Evolutionary conservation across 495 filamentous ascomycete genomes (phyloP).

Genomic region (Penicillium odoratum): DNA sequence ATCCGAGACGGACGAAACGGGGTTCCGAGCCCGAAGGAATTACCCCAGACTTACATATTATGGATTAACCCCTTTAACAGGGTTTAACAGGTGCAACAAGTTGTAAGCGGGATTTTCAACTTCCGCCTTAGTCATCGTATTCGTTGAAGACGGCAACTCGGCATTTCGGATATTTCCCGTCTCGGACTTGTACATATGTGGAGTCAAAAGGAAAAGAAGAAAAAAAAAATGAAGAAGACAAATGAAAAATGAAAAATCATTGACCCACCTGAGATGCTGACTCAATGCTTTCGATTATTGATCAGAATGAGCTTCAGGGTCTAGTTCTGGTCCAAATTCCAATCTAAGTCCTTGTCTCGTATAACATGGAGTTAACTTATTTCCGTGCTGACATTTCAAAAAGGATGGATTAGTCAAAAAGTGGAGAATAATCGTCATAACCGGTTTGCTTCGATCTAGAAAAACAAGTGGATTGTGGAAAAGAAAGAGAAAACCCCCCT

Average conservation of each 20-base stretch:
- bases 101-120: too few species aligned
- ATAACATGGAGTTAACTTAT: conserved; percentile 10
- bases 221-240: neutral
- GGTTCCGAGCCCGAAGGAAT: conserved; percentile 1
- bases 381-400: conserved; percentile 13
- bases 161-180: conserved; percentile 20
- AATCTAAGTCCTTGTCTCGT: too few species aligned
- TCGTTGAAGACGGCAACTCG: conserved; percentile 16
- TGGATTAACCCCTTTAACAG: neutral
- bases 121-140: neutral
- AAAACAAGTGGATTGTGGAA: neutral
- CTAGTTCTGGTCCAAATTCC: too few species aligned
- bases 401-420: conserved; percentile 19
- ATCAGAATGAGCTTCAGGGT: neutral
- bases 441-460: conserved; percentile 1
- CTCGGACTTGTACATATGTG: neutral
- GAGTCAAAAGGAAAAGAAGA: neutral
- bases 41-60: conserved; percentile 1
- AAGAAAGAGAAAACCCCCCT: conserved; percentile 5
- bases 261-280: neutral
- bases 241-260: neutral
- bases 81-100: too few species aligned
- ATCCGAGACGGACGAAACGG: conserved; percentile 7
- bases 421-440: conserved; percentile 1
- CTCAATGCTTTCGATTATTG: conserved; percentile 4